Conservation (phyloP, 2,329 filamentous ascomycete genomes). For the Fusarium phyllophilum region DNA sequence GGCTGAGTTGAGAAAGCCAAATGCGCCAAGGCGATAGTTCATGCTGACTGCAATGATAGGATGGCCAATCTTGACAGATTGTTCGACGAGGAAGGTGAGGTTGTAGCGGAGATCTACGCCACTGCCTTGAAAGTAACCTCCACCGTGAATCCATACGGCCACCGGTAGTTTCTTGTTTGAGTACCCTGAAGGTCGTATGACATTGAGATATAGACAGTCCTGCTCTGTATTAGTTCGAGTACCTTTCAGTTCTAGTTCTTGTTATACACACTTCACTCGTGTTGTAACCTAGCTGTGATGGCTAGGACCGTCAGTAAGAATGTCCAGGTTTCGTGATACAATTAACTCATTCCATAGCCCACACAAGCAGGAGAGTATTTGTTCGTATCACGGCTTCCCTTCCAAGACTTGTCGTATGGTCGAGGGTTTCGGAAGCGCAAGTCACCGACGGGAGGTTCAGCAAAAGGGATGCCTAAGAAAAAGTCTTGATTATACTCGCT, state of each 20-base stretch:
- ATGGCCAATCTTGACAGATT: slow-evolving; percentile 50
- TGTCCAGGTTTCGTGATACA: fast-evolving
- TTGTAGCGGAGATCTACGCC: slow-evolving; percentile 64
- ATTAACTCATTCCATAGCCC: slow-evolving; percentile 1
- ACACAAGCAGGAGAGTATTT: slow-evolving; percentile 28
- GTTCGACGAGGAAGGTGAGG: slow-evolving; percentile 65
- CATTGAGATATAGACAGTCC: slow-evolving; percentile 32
- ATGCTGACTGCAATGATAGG: background rate
- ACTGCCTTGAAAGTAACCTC: slow-evolving; percentile 53
- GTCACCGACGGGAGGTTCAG: slow-evolving; percentile 58
- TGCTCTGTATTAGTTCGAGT: background rate
- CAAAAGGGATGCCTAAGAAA: slow-evolving; percentile 65
- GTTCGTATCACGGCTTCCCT: slow-evolving; percentile 52
- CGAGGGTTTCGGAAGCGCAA: slow-evolving; percentile 62
- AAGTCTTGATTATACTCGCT: slow-evolving; percentile 57
- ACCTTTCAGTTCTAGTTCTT: background rate
- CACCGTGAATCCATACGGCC: slow-evolving; percentile 45
- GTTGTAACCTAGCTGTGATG: background rate
- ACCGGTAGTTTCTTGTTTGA: slow-evolving; percentile 26
- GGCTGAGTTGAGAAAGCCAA: slow-evolving; percentile 37
- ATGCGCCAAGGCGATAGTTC: background rate
- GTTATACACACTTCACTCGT: background rate
- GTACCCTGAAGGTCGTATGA: slow-evolving; percentile 21
- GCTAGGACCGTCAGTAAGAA: background rate
- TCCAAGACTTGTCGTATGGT: slow-evolving; percentile 57